Evolutionary conservation across 2,329 filamentous ascomycete genomes (phyloP), one percentile per base, ranked within the genome.

Genomic region (Shiraia sp.): DNA sequence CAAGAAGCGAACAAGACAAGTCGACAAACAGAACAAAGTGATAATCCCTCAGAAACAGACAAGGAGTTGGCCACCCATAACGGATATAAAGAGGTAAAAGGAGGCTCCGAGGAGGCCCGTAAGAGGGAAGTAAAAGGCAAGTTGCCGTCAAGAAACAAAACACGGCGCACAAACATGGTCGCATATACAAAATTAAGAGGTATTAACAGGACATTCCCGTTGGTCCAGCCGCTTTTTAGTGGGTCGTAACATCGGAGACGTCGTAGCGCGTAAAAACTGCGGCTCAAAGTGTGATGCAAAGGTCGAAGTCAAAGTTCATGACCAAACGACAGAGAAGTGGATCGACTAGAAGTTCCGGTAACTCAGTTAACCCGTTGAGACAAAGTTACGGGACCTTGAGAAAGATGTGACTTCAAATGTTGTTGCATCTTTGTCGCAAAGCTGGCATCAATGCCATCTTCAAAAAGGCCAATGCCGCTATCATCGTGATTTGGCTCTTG

Each of bases 391-490:
- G 49, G 50, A 13, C 52, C 40, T 32, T 56, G 57, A 13, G 54
- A 43, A 32, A 59, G 55, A 31, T 61, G 59, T 16, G 53, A 45
- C 36, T 58, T 58, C 29, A 53, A 44, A 5, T 44, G 39, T 27
- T 51, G 52, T 27, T 53, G 51, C 48, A 62, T 51, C 17, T 48
- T 51, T 9, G 53, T 45, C 17, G 57, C 52, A 36, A 66, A 66
- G 32, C 66, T 68, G 10, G 62, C 55, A 14, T 68, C 65, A 25
- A 67, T 59, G n/a, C 57, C 52, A 23, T 69, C 65, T 25, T 68
- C 64, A 5, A 66, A 53, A 13, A 65, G 57, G 34, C 55, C 60
- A 24, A 68, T 67, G 13, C 62, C 64, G 44, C 63, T 67, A 38
- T 69, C 66, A 35, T 68, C 64, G 36, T 61, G 63, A 36, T 51